A percentile compares a stretch with the other conserved stretches of the same genome.
Evolutionary conservation across 2,329 filamentous ascomycete species (phyloP).

Genomic region (Fusarium pininemorale): DNA sequence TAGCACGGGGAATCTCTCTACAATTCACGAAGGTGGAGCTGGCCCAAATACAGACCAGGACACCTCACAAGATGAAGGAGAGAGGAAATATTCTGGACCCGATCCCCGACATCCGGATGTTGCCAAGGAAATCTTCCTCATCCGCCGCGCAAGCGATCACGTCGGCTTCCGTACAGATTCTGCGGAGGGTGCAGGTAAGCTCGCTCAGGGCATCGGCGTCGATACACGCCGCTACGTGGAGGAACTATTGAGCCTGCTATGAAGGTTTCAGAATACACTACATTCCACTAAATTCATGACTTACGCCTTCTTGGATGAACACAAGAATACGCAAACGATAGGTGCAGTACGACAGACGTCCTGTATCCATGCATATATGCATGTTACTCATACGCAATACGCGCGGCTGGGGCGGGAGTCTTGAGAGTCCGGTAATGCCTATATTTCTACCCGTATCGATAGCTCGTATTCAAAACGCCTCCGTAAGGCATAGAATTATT

Average conservation of each 20-base stretch:
- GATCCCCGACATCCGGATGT: slow-evolving; percentile 26
- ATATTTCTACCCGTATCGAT: slow-evolving; percentile 15
- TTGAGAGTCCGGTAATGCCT: not conserved
- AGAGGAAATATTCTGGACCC: slow-evolving; percentile 17
- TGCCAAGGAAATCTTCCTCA: slow-evolving; percentile 69
- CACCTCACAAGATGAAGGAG: slow-evolving; percentile 12
- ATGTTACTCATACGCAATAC: not conserved
- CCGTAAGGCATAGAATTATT: not conserved
- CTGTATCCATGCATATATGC: not conserved
- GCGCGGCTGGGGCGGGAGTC: not conserved
- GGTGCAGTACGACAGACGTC: not conserved
- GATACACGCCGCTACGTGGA: slow-evolving; percentile 82
- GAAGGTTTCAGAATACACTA: not conserved
- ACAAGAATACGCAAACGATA: not conserved
- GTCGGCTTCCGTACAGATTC: slow-evolving; percentile 51
- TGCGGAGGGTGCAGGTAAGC: slow-evolving; percentile 63
- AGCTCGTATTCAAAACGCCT: slow-evolving; percentile 20
- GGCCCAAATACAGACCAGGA: slow-evolving; percentile 6
- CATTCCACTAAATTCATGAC: slow-evolving; percentile 16
- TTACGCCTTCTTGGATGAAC: not conserved
- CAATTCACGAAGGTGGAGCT: slow-evolving; percentile 41
- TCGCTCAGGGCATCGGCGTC: slow-evolving; percentile 78
- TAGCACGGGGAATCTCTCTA: slow-evolving; percentile 31
- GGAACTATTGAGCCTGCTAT: slow-evolving; percentile 69
- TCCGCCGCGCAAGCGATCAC: slow-evolving; percentile 69